phyloP scores from a whole-genome alignment of 805 yeast genomes.

The Saturnispora besseyi region DNA sequence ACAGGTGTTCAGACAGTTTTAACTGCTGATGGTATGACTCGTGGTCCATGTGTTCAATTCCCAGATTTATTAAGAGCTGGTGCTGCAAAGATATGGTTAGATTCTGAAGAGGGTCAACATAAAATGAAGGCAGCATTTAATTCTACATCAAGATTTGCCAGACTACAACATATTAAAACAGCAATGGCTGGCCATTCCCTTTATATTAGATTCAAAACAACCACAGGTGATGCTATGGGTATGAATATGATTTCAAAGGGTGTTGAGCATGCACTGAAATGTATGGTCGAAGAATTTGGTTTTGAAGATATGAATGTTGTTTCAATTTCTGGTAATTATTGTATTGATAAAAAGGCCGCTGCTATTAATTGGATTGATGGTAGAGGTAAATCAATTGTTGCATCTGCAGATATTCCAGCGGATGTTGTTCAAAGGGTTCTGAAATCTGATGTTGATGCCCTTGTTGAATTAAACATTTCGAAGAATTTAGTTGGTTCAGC shows the following conservation, averaged over 20 bases:
- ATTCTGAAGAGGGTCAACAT: constrained; percentile 87
- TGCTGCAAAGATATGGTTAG: constrained; percentile 90
- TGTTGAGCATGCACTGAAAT: constrained; percentile 76
- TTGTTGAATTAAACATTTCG: constrained; percentile 80
- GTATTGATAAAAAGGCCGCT: constrained; percentile 96
- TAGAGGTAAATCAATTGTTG: constrained; percentile 96
- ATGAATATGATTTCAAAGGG: constrained; percentile 99
- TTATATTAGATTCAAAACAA: constrained; percentile 90
- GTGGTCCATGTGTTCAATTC: constrained; percentile 97
- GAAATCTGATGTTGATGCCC: constrained; percentile 85
- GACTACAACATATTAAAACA: constrained; percentile 82
- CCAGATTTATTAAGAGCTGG: constrained; percentile 81
- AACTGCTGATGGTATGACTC: constrained; percentile 96
- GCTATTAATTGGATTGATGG: constrained; percentile 99
- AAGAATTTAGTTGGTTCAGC: constrained; percentile 95
- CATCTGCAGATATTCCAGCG: constrained; percentile 85
- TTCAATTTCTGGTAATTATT: constrained; percentile 93
- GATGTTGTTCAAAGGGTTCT: constrained; percentile 72
- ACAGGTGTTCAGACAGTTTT: constrained; percentile 92
- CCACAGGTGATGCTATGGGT: constrained; percentile 99
- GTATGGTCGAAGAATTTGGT: constrained; percentile 81
- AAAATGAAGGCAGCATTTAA: constrained; percentile 81
- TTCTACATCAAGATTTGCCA: constrained; percentile 95
- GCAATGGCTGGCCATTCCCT: constrained; percentile 90
- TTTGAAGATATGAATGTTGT: constrained; percentile 91